Evolutionary conservation across 2,329 filamentous ascomycete species (phyloP).

Genomic region (Zopfia rhizophila): DNA sequence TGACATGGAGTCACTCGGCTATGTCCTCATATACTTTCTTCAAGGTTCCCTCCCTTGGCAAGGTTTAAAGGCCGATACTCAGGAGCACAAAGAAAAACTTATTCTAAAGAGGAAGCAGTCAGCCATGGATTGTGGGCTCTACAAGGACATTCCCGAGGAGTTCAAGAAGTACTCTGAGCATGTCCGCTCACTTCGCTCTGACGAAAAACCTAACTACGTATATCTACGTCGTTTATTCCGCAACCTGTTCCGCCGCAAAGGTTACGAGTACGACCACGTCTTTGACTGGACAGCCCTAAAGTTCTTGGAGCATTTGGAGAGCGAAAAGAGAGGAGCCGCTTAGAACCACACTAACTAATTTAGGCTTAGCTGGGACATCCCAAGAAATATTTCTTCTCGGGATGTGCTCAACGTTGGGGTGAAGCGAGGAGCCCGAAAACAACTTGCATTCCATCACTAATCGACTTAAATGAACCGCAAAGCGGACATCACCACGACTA

Average conservation of each 20-base stretch:
- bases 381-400: too few species aligned
- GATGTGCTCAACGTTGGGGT: too few species aligned
- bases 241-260: slow-evolving; percentile 19
- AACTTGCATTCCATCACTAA: too few species aligned
- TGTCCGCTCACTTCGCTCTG: slow-evolving; percentile 10
- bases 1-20: slow-evolving; percentile 40
- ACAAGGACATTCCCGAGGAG: slow-evolving; percentile 14
- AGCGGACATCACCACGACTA: too few species aligned
- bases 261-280: slow-evolving; percentile 27
- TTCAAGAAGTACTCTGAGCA: slow-evolving; percentile 25
- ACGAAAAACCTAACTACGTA: slow-evolving; percentile 18
- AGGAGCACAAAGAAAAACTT: slow-evolving; percentile 25
- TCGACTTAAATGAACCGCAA: too few species aligned
- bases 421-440: too few species aligned
- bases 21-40: slow-evolving; percentile 38
- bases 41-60: slow-evolving; percentile 39
- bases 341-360: too few species aligned
- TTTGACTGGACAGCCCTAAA: slow-evolving; percentile 30
- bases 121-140: slow-evolving; percentile 13
- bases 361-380: too few species aligned
- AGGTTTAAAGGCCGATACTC: slow-evolving; percentile 25
- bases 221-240: slow-evolving; percentile 24
- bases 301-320: slow-evolving; percentile 18
- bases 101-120: slow-evolving; percentile 24
- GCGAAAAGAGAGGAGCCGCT: too few species aligned